Evolutionary conservation across 768 basidiomycete genomes (phyloP).

Genomic region (Pisolithus orientalis): DNA sequence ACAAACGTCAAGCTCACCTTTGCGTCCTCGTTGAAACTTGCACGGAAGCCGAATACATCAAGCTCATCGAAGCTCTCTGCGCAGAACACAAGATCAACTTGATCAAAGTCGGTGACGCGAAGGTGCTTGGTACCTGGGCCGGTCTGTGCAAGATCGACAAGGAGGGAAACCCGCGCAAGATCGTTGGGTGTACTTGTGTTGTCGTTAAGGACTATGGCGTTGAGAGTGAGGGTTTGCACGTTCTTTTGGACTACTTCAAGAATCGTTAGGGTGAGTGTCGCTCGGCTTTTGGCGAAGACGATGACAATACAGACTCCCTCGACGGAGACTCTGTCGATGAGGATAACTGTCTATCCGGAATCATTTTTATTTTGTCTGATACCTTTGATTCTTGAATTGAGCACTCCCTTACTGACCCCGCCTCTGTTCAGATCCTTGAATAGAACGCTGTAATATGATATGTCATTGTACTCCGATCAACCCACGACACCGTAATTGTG

Average conservation of each 20-base stretch:
- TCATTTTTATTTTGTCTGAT: conserved; percentile 77
- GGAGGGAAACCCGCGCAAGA: conserved; percentile 96
- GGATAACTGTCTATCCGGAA: conserved; percentile 83
- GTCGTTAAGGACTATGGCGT: conserved; percentile 97
- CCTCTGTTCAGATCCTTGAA: neutral
- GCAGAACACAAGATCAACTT: conserved; percentile 99
- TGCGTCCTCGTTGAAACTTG: conserved; percentile 99
- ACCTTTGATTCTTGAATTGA: neutral
- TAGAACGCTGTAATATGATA: too few species aligned
- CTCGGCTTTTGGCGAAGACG: conserved; percentile 21
- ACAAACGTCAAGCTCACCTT: conserved; percentile 97
- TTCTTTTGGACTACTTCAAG: conserved; percentile 95
- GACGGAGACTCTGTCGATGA: conserved; percentile 66
- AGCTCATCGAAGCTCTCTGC: conserved; percentile 99
- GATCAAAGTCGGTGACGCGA: conserved; percentile 98
- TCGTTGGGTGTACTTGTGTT: conserved; percentile 89
- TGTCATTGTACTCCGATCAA: too few species aligned
- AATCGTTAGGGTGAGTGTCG: conserved; percentile 58
- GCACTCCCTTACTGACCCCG: neutral
- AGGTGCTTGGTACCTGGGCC: conserved; percentile 97
- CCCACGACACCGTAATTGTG: too few species aligned
- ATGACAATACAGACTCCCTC: conserved; percentile 95
- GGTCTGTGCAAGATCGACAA: conserved; percentile 99
- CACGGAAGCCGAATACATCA: conserved; percentile 99
- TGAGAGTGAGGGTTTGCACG: conserved; percentile 92